Evolutionary conservation across 495 filamentous ascomycete species (phyloP).

Genomic region (Pseudotulostoma volvatum): DNA sequence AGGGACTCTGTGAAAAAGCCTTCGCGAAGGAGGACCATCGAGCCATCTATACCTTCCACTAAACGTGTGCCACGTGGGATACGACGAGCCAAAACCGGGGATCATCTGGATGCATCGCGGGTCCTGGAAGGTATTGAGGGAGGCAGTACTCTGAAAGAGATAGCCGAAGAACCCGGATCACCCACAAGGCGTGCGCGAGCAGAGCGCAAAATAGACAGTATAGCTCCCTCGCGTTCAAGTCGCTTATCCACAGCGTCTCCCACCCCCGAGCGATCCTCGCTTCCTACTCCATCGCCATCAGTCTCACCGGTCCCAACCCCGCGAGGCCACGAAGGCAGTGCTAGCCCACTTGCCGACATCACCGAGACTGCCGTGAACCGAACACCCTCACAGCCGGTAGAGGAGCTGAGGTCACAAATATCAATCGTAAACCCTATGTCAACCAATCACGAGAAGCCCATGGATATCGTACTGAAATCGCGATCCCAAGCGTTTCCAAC

Average conservation of each 20-base stretch:
- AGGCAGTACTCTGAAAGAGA: slow-evolving; percentile 32
- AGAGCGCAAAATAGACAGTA: slow-evolving; percentile 50
- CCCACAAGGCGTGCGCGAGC: slow-evolving; percentile 47
- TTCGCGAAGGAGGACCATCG: slow-evolving; percentile 40
- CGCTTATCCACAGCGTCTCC: slow-evolving; percentile 27
- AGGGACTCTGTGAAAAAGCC: slow-evolving; percentile 27
- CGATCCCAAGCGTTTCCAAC: slow-evolving; percentile 49
- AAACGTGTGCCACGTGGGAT: slow-evolving; percentile 18
- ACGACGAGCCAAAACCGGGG: slow-evolving; percentile 16
- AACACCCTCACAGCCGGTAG: slow-evolving; percentile 18
- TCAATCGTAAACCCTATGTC: slow-evolving; percentile 57
- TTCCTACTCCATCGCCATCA: slow-evolving; percentile 38
- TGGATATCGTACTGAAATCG: slow-evolving; percentile 88
- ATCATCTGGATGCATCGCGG: slow-evolving; percentile 20
- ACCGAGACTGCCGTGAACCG: slow-evolving; percentile 55
- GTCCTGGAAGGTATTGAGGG: slow-evolving; percentile 18
- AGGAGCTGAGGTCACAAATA: slow-evolving; percentile 29
- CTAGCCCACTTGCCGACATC: slow-evolving; percentile 58
- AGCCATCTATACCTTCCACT: slow-evolving; percentile 30
- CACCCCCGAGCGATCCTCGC: slow-evolving; percentile 29
- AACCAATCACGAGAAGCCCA: slow-evolving; percentile 67
- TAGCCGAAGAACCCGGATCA: slow-evolving; percentile 37
- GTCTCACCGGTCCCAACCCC: slow-evolving; percentile 36
- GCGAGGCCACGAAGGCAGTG: slow-evolving; percentile 32
- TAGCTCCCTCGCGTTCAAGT: slow-evolving; percentile 38